Percentiles rank a stretch among this genome's conserved stretches.
phyloP scores from a whole-genome alignment of 2,329 filamentous ascomycete genomes.

The Cephalotrichum gorgonifer region DNA sequence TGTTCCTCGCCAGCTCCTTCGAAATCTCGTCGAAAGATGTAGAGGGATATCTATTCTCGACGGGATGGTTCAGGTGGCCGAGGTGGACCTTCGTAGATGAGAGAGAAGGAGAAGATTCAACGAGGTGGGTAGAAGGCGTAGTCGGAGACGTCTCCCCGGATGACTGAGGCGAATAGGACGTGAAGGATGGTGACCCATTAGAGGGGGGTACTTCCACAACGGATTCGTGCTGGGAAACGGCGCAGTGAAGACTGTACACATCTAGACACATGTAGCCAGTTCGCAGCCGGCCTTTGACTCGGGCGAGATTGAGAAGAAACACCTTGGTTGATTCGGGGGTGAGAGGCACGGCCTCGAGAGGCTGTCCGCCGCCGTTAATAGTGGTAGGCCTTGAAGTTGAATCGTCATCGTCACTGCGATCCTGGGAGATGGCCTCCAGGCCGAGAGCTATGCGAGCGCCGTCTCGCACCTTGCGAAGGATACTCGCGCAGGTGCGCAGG shows the following conservation, averaged over 20 bases:
- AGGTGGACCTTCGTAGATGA: neutral
- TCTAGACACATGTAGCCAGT: neutral
- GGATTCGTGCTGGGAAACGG: neutral
- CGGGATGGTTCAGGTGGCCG: neutral
- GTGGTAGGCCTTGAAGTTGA: too few species aligned
- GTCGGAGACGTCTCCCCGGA: neutral
- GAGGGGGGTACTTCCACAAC: neutral
- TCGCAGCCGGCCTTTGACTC: neutral
- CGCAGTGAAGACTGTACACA: neutral
- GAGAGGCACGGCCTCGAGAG: neutral
- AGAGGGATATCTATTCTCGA: neutral
- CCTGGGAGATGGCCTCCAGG: neutral
- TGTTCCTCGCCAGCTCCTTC: neutral
- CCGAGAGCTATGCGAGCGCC: neutral
- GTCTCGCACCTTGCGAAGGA: neutral
- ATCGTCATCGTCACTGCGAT: neutral
- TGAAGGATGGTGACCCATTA: neutral
- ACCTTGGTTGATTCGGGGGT: neutral
- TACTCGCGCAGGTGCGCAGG: neutral
- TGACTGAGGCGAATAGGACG: neutral
- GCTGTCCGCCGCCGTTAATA: neutral
- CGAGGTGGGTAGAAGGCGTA: neutral
- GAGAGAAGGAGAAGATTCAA: neutral
- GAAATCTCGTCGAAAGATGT: neutral
- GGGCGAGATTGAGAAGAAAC: neutral